phyloP scores from a whole-genome alignment of 2,329 filamentous ascomycete genomes.

The Zymoseptoria pseudotritici region DNA sequence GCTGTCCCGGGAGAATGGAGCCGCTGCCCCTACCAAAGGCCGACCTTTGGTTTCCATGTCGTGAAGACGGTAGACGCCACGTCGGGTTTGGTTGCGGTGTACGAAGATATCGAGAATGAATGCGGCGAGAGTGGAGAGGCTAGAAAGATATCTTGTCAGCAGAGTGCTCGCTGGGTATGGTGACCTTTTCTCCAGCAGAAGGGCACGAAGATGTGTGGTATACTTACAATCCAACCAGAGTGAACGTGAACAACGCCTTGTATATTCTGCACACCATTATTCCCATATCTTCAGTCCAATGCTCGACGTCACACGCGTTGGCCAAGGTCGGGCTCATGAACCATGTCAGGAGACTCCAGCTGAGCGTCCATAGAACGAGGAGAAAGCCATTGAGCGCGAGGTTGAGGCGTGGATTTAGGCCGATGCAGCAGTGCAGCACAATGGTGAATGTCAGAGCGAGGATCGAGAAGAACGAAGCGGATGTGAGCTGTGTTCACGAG shows the following conservation, averaged over 20 bases:
- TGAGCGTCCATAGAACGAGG: constrained; percentile 45
- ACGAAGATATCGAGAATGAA: constrained; percentile 47
- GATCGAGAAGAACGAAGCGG: constrained; percentile 46
- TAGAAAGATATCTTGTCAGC: constrained; percentile 9
- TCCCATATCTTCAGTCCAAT: constrained; percentile 49
- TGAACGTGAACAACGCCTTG: constrained; percentile 54
- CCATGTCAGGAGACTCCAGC: constrained; percentile 47
- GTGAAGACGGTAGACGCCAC: constrained; percentile 45
- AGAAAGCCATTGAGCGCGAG: constrained; percentile 43
- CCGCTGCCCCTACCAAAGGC: constrained; percentile 16
- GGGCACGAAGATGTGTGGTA: constrained; percentile 1
- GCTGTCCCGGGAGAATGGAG: constrained; percentile 20
- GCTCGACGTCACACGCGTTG: constrained; percentile 40
- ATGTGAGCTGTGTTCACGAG: constrained; percentile 38
- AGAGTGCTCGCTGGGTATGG: background rate
- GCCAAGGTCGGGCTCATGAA: constrained; percentile 47
- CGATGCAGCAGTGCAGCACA: constrained; percentile 44
- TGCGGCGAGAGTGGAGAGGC: constrained; percentile 41
- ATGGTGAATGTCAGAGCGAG: constrained; percentile 43
- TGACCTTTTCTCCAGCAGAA: background rate
- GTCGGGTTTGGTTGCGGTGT: constrained; percentile 35
- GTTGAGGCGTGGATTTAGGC: constrained; percentile 47
- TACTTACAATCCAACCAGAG: constrained; percentile 39
- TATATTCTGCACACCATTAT: constrained; percentile 51
- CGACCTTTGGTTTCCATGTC: constrained; percentile 29